phyloP scores from a whole-genome alignment of 768 basidiomycete species.

The Lentinus brumalis region DNA sequence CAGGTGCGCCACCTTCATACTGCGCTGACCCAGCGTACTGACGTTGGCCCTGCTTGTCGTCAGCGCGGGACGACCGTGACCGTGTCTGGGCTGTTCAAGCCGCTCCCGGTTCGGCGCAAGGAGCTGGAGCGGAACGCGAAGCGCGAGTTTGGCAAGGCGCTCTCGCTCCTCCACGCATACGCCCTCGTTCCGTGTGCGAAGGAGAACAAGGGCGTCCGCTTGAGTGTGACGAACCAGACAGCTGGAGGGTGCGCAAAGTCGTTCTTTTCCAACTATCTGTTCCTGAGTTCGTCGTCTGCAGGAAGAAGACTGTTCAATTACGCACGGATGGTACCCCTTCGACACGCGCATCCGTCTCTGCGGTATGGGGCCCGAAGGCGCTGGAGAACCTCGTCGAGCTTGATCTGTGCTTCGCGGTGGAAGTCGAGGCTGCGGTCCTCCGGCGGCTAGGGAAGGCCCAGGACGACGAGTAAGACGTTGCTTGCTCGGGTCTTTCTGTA shows the following conservation, averaged over 20 bases:
- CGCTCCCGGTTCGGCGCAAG: conserved; percentile 88
- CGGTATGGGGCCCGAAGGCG: conserved; percentile 85
- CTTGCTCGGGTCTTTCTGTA: not conserved
- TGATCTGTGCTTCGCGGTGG: conserved; percentile 67
- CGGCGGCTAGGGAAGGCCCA: conserved; percentile 41
- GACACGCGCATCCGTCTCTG: conserved; percentile 61
- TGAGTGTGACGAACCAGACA: conserved; percentile 70
- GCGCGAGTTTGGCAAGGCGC: conserved; percentile 84
- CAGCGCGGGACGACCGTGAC: conserved; percentile 88
- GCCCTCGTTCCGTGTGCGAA: conserved; percentile 78
- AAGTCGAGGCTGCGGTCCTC: conserved; percentile 57
- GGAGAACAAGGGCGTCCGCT: conserved; percentile 61
- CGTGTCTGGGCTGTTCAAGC: conserved; percentile 70
- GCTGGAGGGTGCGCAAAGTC: conserved; percentile 63
- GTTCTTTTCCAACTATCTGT: not conserved
- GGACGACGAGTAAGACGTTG: conserved; percentile 15
- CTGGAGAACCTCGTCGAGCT: conserved; percentile 77
- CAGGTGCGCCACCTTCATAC: conserved; percentile 51
- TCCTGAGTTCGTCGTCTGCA: conserved; percentile 25
- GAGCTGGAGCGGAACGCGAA: conserved; percentile 89
- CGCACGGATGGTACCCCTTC: conserved; percentile 70
- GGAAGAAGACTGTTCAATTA: conserved; percentile 68
- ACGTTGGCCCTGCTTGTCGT: not conserved
- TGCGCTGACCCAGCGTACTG: not conserved
- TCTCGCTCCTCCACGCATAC: conserved; percentile 84